Base-by-base conservation (phyloP, 495 filamentous ascomycete genomes). In the Neurospora sp. region DNA sequence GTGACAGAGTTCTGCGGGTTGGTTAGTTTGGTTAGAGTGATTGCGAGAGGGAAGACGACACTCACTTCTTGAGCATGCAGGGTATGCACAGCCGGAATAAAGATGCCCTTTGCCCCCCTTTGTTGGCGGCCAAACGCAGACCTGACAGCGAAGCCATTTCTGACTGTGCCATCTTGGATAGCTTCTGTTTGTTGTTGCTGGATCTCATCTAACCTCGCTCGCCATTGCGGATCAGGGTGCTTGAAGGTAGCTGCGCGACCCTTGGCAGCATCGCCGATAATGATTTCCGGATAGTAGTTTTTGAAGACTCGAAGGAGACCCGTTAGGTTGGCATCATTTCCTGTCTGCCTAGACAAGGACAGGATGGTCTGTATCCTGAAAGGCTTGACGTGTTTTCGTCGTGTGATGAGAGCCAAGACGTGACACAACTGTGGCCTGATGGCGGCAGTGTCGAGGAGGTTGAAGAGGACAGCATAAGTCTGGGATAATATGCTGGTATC, bases 241-340 rank as follows among this genome's bases (percentile, higher is more conserved):
- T 86, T 89, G 77, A 90, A 90, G 31, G 87, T 78, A 20, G 87
- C 84, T 27, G 87, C 85, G 72, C 84, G 84, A 12, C 84, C 86
- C 72, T 82, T 83, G 27, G 85, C 85, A 18, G 85, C 80, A 77
- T 90, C 89, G 41, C 90, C 91, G n/a, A 94, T 82, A 72, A 96
- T 91, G 69, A 96, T 91, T 80, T 96, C 93, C 7, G 94, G 93
- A 77, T 93, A 96, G 77, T 95, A 96, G 78, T 94, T 93, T 76
- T 96, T 96, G 82, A 91, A 97, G 9, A 94, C 86, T 72, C 89
- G 88, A 37, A 97, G 84, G n/a, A 97, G 85, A n/a, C 90, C 91
- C 37, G 90, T 84, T 45, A 97, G 82, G 65, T 89, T 88, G 68
- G 90, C 92, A 71, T 97, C 94, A 73, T 91, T 90, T 48, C 89